Percentiles rank a stretch among this genome's conserved stretches.
Conservation (phyloP, 805 yeast genomes). For the Saccharomycopsis oosterbeekiorum region DNA sequence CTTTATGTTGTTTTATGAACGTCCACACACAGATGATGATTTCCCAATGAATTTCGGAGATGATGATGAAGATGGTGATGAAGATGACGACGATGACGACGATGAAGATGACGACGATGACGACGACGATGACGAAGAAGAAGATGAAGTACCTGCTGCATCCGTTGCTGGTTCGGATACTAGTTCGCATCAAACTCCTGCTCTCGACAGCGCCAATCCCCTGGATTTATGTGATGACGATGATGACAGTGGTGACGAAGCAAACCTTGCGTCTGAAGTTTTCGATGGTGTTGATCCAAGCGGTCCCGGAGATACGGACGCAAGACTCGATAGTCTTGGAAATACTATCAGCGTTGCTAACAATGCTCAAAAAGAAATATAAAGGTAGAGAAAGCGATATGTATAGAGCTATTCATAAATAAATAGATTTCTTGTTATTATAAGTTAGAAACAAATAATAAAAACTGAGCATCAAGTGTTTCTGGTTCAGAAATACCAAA, state of each 20-base stretch:
- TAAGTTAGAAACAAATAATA: not conserved
- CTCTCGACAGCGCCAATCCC: not conserved
- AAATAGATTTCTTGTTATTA: not conserved
- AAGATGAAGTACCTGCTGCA: constrained; percentile 1
- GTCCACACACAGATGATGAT: constrained; percentile 30
- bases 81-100: constrained; percentile 18
- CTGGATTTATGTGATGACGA: constrained; percentile 1
- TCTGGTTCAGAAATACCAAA: not conserved
- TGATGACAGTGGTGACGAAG: not conserved
- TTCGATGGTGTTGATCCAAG: not conserved
- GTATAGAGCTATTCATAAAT: not conserved
- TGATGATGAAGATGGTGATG: constrained; percentile 20
- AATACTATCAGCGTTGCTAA: not conserved
- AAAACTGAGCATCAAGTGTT: not conserved
- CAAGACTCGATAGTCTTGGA: not conserved
- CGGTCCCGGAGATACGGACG: not conserved
- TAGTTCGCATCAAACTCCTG: not conserved
- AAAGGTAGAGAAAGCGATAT: not conserved
- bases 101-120: constrained; percentile 11
- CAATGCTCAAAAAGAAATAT: not conserved
- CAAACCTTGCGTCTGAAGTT: not conserved
- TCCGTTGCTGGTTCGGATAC: not conserved
- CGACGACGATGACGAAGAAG: constrained; percentile 8
- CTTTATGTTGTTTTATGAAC: constrained; percentile 86
- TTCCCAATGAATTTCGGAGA: constrained; percentile 19